A percentile compares a stretch with the other conserved stretches of the same genome.
Evolutionary conservation across 1,284 basidiomycete species (phyloP).

Genomic region (Sanghuangporus weigelae): DNA sequence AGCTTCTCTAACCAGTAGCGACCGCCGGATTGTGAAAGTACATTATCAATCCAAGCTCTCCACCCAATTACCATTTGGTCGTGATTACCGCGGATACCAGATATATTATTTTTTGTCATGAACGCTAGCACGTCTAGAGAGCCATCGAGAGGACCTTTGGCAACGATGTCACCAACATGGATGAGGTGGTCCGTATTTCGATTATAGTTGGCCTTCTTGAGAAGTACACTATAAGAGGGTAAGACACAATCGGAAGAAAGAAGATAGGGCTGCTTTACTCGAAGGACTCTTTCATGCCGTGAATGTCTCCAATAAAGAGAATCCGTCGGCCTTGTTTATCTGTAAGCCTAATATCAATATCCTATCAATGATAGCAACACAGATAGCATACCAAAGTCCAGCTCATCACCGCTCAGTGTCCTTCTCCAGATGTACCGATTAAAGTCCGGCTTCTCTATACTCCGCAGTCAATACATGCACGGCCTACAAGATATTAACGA

Average conservation of each 20-base stretch:
- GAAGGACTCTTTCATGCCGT: slow-evolving; percentile 70
- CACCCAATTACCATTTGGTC: slow-evolving; percentile 87
- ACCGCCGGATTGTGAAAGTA: slow-evolving; percentile 23
- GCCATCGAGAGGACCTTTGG: slow-evolving; percentile 57
- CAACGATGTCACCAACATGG: slow-evolving; percentile 76
- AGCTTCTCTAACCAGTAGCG: slow-evolving; percentile 44
- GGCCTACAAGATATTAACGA: background rate
- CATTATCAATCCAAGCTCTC: slow-evolving; percentile 68
- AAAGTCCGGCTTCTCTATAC: slow-evolving; percentile 9
- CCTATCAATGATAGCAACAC: background rate
- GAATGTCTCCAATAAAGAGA: slow-evolving; percentile 79
- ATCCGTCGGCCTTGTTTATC: slow-evolving; percentile 31
- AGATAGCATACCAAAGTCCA: slow-evolving; percentile 35
- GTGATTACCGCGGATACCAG: slow-evolving; percentile 86
- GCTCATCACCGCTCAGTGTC: slow-evolving; percentile 14
- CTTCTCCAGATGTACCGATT: background rate
- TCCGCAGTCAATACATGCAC: background rate
- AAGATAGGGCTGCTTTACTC: slow-evolving; percentile 39
- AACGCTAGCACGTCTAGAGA: slow-evolving; percentile 63
- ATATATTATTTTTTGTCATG: slow-evolving; percentile 54
- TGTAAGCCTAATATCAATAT: slow-evolving; percentile 23
- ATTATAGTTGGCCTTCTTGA: slow-evolving; percentile 56
- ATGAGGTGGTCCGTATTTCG: slow-evolving; percentile 61
- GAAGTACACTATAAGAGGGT: slow-evolving; percentile 44
- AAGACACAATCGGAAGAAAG: background rate